Evolutionary conservation across 2,329 filamentous ascomycete species (phyloP).

Genomic region (Fusarium buharicum): DNA sequence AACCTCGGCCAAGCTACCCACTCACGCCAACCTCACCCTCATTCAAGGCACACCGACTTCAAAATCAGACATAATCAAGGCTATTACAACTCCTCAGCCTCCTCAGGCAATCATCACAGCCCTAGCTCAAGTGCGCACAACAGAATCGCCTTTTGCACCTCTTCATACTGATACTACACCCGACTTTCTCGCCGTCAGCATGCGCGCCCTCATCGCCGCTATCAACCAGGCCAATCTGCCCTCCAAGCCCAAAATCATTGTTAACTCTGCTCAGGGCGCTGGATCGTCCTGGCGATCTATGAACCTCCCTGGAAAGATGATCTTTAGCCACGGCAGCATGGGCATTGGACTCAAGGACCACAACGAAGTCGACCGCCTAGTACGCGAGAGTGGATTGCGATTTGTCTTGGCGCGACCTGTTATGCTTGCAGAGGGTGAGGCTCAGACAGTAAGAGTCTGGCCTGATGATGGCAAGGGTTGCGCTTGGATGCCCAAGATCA

Average conservation of each 20-base stretch:
- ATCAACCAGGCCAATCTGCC: background rate
- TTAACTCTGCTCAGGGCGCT: conserved; percentile 22
- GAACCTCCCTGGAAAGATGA: conserved; percentile 18
- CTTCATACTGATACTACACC: conserved; percentile 19
- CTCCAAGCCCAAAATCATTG: conserved; percentile 2
- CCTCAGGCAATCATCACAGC: conserved; percentile 14
- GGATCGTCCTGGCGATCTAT: conserved; percentile 21
- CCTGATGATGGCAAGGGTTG: conserved; percentile 32
- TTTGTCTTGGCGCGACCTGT: conserved; percentile 25
- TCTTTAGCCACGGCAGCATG: conserved; percentile 32
- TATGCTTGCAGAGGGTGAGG: conserved; percentile 23
- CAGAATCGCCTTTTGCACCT: conserved; percentile 19
- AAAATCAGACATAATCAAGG: conserved; percentile 3
- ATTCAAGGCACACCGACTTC: conserved; percentile 23
- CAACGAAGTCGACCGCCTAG: conserved; percentile 19
- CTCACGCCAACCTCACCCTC: conserved; percentile 16
- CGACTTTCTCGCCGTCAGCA: conserved; percentile 23
- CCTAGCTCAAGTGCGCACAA: conserved; percentile 12
- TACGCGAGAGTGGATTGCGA: background rate
- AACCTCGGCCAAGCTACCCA: background rate
- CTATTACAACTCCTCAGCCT: background rate
- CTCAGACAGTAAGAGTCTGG: conserved; percentile 18
- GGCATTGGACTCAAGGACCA: conserved; percentile 20
- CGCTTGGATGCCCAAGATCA: conserved; percentile 34
- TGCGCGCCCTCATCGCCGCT: background rate